Conservation (phyloP, 2,329 filamentous ascomycete genomes). For the Epichloe gansuensis region DNA sequence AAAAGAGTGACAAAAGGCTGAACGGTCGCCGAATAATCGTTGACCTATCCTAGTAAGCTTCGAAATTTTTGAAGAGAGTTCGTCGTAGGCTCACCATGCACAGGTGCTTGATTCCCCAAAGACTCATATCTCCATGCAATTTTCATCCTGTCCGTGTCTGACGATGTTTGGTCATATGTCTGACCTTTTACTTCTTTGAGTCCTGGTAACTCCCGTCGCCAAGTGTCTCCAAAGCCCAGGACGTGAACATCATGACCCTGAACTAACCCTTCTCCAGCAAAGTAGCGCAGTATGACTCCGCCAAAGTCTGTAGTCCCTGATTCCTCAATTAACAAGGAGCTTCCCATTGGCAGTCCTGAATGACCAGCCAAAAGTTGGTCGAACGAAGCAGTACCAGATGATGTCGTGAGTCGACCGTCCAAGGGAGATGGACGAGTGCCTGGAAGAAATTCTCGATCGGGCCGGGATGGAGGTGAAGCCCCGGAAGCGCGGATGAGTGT, state of each 20-base stretch:
- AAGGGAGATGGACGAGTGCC: slow-evolving; percentile 72
- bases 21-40: background rate
- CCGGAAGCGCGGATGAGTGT: slow-evolving; percentile 31
- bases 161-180: slow-evolving; percentile 28
- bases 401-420: slow-evolving; percentile 78
- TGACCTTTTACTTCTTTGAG: slow-evolving; percentile 31
- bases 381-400: slow-evolving; percentile 76
- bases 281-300: slow-evolving; percentile 72
- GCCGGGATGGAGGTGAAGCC: slow-evolving; percentile 11
- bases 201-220: slow-evolving; percentile 75
- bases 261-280: slow-evolving; percentile 81
- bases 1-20: slow-evolving; percentile 57
- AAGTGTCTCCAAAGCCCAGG: slow-evolving; percentile 64
- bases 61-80: background rate
- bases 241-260: slow-evolving; percentile 86
- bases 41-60: slow-evolving; percentile 3
- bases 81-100: background rate
- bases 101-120: slow-evolving; percentile 42
- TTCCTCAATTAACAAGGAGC: slow-evolving; percentile 70
- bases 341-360: slow-evolving; percentile 70
- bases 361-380: slow-evolving; percentile 80
- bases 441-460: slow-evolving; percentile 26
- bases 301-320: slow-evolving; percentile 90
- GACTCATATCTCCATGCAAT: slow-evolving; percentile 97
- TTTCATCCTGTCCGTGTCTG: slow-evolving; percentile 71